Evolutionary conservation across 2,329 filamentous ascomycete species (phyloP).

Genomic region (Penicillium concentricum): DNA sequence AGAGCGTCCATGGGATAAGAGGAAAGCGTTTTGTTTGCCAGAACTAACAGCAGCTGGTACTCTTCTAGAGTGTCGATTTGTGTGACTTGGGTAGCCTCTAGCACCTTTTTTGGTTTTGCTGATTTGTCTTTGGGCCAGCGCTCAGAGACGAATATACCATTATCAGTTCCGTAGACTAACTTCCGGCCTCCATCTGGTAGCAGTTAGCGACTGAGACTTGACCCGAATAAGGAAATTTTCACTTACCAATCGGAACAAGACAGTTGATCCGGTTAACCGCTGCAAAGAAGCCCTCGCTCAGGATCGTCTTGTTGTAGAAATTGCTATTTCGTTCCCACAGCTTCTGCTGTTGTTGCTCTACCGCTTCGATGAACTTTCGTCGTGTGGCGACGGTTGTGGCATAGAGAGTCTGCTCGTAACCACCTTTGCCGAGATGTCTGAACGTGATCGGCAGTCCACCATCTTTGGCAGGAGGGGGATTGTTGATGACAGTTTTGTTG

Average conservation of each 20-base stretch:
- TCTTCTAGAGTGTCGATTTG: slow-evolving; percentile 96
- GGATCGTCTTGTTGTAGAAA: slow-evolving; percentile 65
- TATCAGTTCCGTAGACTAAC: slow-evolving; percentile 90
- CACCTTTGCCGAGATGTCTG: slow-evolving; percentile 90
- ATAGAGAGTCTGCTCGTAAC: slow-evolving; percentile 88
- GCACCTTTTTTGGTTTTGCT: slow-evolving; percentile 72
- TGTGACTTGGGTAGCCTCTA: slow-evolving; percentile 84
- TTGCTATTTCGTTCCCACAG: slow-evolving; percentile 71
- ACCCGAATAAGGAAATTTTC: not conserved
- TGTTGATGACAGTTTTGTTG: slow-evolving; percentile 52
- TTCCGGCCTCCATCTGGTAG: slow-evolving; percentile 83
- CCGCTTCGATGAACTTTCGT: slow-evolving; percentile 96
- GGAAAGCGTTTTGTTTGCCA: slow-evolving; percentile 88
- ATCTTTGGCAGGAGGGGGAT: slow-evolving; percentile 59
- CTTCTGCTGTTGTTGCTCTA: slow-evolving; percentile 84
- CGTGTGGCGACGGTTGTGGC: slow-evolving; percentile 81
- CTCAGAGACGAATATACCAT: slow-evolving; percentile 88
- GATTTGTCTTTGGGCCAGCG: slow-evolving; percentile 79
- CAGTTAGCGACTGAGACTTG: slow-evolving; percentile 15
- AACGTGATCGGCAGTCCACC: slow-evolving; percentile 89
- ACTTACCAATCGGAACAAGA: slow-evolving; percentile 82
- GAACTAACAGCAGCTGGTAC: slow-evolving; percentile 84
- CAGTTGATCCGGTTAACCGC: slow-evolving; percentile 88
- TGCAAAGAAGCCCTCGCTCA: slow-evolving; percentile 88
- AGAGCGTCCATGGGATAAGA: slow-evolving; percentile 87